Base-by-base conservation (phyloP, 495 filamentous ascomycete genomes). In the Penicillium alfredii region DNA sequence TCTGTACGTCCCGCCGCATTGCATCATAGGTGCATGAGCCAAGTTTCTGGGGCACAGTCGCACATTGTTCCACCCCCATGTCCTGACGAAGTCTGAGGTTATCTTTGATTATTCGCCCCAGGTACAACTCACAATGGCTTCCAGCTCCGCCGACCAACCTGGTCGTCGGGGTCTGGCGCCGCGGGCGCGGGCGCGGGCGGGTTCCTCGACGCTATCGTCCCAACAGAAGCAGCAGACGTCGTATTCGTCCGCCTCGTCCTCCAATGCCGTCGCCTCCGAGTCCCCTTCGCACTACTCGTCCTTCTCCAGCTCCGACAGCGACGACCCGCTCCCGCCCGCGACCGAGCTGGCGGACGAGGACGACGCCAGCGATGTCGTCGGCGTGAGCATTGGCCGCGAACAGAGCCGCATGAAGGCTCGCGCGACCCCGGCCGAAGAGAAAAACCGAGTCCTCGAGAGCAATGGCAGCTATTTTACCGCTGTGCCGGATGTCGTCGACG, bases 351-450 rank as follows among this genome's bases (percentile, higher is more conserved):
- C 49, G 13, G 47, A 60, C 24, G 57, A 67, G 33, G 64, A 70
- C 42, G 63, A 56, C 33, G 64, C 61, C 36, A 75, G 81, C 44
- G 76, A 79, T 40, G 77, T 89, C 37, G 73, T 94, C 40, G 85
- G 85, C 14, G 74, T 88, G 33, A 83, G 85, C 42, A 83, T 94
- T 38, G 77, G 84, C 47, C 73, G 72, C 10, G 63, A 69, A 10
- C 88, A 90, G 25, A 84, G 77, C 31, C 73, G 81, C 26, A 69
- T 94, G 40, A 80, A 79, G 19, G 77, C 80, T 12, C 74, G 83
- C 9, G 70, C 68, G 28, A 90, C 83, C 1, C 80, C 86, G 2
- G 77, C 81, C 7, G 76, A 79, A 23, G 87, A 93, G 53, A 90
- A 85, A 63, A 76, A 63, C 20, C 77, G 79, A 1, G 77, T 76